Conservation (phyloP, 495 filamentous ascomycete species). For the Podospora pseudoanserina region DNA sequence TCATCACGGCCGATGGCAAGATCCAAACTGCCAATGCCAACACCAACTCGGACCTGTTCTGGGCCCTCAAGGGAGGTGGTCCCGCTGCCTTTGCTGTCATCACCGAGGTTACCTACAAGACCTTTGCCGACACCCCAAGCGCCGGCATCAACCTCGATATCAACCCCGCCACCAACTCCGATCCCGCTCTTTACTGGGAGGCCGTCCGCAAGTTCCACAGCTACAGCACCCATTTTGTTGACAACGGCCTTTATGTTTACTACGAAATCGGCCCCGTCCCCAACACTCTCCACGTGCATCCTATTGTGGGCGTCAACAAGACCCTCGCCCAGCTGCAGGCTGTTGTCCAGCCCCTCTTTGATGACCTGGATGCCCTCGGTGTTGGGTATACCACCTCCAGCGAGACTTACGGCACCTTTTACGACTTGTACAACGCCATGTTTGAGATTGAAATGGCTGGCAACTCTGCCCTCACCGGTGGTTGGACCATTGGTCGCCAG, state of each 20-base stretch:
- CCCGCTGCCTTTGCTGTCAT: constrained; percentile 57
- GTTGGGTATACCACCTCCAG: constrained; percentile 33
- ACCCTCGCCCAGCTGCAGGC: constrained; percentile 37
- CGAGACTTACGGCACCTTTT: constrained; percentile 41
- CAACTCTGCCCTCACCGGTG: constrained; percentile 42
- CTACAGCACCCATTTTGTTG: constrained; percentile 38
- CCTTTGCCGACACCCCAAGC: constrained; percentile 39
- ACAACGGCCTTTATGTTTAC: constrained; percentile 47
- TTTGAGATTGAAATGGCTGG: constrained; percentile 47
- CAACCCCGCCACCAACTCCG: constrained; percentile 33
- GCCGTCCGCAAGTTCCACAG: constrained; percentile 46
- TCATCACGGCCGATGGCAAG: constrained; percentile 55
- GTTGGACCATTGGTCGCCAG: constrained; percentile 41
- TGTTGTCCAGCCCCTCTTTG: constrained; percentile 44
- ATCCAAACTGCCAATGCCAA: constrained; percentile 49
- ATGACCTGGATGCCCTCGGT: constrained; percentile 38
- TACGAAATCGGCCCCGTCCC: constrained; percentile 38
- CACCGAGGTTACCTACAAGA: constrained; percentile 49
- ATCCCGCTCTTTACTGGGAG: constrained; percentile 41
- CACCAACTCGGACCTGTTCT: constrained; percentile 59
- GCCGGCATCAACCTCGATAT: constrained; percentile 43
- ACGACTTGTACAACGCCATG: constrained; percentile 45
- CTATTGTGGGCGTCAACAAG: constrained; percentile 46
- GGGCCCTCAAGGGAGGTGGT: constrained; percentile 60
- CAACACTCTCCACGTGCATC: constrained; percentile 36